Evolutionary conservation across 306 rosid species (phyloP), one percentile per base, ranked within the genome.

Genomic region (Hylodesmum podocarpum): DNA sequence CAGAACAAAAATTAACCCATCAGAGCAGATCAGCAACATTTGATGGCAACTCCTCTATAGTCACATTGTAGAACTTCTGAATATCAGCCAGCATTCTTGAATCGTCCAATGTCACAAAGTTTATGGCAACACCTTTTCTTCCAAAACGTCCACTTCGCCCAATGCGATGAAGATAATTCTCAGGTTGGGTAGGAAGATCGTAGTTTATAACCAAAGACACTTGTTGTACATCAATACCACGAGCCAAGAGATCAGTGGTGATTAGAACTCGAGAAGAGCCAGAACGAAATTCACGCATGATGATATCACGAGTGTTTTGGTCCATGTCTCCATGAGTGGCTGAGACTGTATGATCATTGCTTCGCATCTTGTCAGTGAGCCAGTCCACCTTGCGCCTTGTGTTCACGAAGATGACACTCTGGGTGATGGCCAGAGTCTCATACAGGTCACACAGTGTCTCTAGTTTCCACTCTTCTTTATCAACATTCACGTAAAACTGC

Each of bases 311-410:
- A 13, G 97, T 88, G 84, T 95, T 92, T 78, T 92, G 97, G 81
- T 92, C 99, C 97, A 92, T 95, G 87, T 96, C 99, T 67, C 99
- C 99, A 28, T 91, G 98, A 70, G 97, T 96, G 58, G 99, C 98
- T 14, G 98, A 92, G 58, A 96, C 99, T 0, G 97, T 92, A 82
- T 91, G 96, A 51, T 92, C 98, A n/a, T 84, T 90, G 88, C 97
- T 80, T 70, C 96, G 43, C 96, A 96, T 96, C 83, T 92, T 92
- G 81, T 92, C 97, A 0, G 98, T 92, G 46, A 92, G 99, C 99
- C 99, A 96, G 71, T 96, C 99, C 24, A 92, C 99, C 83, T 96
- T 96, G 66, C 97, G 94, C 77, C 98, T 78, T 1, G 98, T 91
- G 85, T 96, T 92, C 29, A 92, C 99, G 8, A 96, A 92, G 57